Conservation (phyloP, 208 protist genomes). For the Leishmania lainsoni region DNA sequence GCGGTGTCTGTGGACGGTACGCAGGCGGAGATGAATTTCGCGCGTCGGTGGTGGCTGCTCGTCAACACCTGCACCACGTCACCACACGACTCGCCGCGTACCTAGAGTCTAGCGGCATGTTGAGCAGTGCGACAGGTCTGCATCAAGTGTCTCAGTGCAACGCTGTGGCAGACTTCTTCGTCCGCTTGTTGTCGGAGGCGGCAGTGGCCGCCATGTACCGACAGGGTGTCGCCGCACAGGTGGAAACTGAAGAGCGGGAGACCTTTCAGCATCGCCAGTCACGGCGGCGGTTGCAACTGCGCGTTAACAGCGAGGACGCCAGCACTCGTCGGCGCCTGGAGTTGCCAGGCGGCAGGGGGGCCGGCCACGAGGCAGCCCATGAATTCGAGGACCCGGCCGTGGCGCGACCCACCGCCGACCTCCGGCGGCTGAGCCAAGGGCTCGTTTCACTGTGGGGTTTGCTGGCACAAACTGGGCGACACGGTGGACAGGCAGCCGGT, state of each 20-base stretch:
- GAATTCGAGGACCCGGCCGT: slow-evolving; percentile 6
- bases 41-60: slow-evolving; percentile 2
- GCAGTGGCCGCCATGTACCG: slow-evolving; percentile 54
- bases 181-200: slow-evolving; percentile 41
- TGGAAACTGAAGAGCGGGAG: slow-evolving; percentile 38
- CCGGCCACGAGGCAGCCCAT: background rate
- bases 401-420: slow-evolving; percentile 20
- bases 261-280: slow-evolving; percentile 13
- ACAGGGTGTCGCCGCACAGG: slow-evolving; percentile 30
- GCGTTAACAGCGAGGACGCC: background rate
- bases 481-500: background rate
- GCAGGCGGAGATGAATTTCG: slow-evolving; percentile 7
- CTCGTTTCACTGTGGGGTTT: slow-evolving; percentile 13
- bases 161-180: slow-evolving; percentile 19
- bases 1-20: slow-evolving; percentile 23
- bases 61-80: slow-evolving; percentile 17
- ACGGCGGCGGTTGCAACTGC: slow-evolving; percentile 16
- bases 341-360: background rate
- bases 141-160: background rate
- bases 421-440: slow-evolving; percentile 18
- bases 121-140: background rate
- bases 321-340: background rate
- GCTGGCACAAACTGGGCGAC: slow-evolving; percentile 1
- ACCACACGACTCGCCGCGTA: slow-evolving; percentile 15
- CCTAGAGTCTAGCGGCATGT: slow-evolving; percentile 6